Base-by-base conservation (phyloP, 345 rosid species). In the Eutrema heterophyllum region DNA sequence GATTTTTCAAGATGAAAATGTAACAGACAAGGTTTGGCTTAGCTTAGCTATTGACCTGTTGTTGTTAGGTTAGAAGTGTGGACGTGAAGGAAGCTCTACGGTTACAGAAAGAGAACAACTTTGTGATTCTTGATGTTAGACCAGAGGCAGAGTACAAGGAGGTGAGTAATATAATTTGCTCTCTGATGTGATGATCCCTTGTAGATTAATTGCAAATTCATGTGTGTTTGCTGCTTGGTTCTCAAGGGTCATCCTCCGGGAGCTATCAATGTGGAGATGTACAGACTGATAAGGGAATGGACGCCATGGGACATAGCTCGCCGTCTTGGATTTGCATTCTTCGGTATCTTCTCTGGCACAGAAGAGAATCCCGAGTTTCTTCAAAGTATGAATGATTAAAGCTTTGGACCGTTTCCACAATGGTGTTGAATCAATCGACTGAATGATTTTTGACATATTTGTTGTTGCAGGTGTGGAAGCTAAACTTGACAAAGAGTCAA, bases 271-370 rank as follows among this genome's bases (percentile, higher is more conserved):
- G 86, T 91, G 73, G 97, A 95, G 80, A 84, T 95, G 71, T 95
- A 95, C 57, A 90, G 97, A 76, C 90, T 95, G 35, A 95, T 95
- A 78, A 86, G 87, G 81, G 99, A 95, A 70, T 92, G 97, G 99
- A 95, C 97, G 6, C 84, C 99, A 32, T 95, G 99, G 99, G 99
- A 95, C 81, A 95, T 95, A 27, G 97, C 97, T 29, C 87, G 99
- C 52, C 92, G 99, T 44, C 96, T 92, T 63, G 99, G 97, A 33
- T 95, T 95, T 72, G 97, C 97, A 12, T 89, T 95, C 82, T 92
- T 92, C 1, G 99, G 99, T 83, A 95, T 95, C 78, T 92, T 95
- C 64, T 79, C 97, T 8, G 97, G 99, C 72, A 95, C 99, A 0
- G 99, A 95, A 83, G 99, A 92, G 80, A 95, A 95, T 67, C 99